Evolutionary conservation across 352 stramenopile genomes (phyloP).

Genomic region (Globisporangium mamillatum): DNA sequence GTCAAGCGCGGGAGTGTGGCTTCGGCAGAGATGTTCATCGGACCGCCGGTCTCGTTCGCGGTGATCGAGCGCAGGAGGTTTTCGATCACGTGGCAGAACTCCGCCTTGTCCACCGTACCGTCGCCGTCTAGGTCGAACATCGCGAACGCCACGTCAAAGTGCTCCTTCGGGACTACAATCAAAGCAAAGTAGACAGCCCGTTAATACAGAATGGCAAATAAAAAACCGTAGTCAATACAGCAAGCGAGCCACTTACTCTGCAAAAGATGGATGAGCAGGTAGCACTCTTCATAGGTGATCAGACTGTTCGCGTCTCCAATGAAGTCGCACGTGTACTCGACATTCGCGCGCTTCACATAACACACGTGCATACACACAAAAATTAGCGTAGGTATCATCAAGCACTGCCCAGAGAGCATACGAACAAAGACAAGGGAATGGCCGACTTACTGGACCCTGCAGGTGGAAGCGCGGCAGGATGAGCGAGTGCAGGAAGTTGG

Average conservation of each 20-base stretch:
- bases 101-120: slow-evolving; percentile 64
- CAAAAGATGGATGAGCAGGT: slow-evolving; percentile 71
- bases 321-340: slow-evolving; percentile 74
- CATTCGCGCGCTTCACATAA: slow-evolving; percentile 35
- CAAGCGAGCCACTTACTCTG: slow-evolving; percentile 43
- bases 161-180: slow-evolving; percentile 59
- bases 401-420: background rate
- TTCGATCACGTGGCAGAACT: slow-evolving; percentile 75
- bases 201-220: background rate
- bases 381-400: background rate
- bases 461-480: slow-evolving; percentile 71
- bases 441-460: slow-evolving; percentile 35
- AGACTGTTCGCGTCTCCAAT: slow-evolving; percentile 64
- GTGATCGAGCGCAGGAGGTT: slow-evolving; percentile 52
- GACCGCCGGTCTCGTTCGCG: slow-evolving; percentile 8
- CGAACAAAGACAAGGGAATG: background rate
- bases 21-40: slow-evolving; percentile 5
- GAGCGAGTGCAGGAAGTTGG: slow-evolving; percentile 76
- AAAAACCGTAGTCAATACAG: background rate
- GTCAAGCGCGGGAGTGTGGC: slow-evolving; percentile 50
- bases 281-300: slow-evolving; percentile 82
- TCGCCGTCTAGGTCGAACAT: slow-evolving; percentile 82
- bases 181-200: background rate
- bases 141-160: slow-evolving; percentile 78
- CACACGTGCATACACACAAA: slow-evolving; percentile 3